phyloP scores from a whole-genome alignment of 2,329 filamentous ascomycete species.

The Beauveria rudraprayagi region DNA sequence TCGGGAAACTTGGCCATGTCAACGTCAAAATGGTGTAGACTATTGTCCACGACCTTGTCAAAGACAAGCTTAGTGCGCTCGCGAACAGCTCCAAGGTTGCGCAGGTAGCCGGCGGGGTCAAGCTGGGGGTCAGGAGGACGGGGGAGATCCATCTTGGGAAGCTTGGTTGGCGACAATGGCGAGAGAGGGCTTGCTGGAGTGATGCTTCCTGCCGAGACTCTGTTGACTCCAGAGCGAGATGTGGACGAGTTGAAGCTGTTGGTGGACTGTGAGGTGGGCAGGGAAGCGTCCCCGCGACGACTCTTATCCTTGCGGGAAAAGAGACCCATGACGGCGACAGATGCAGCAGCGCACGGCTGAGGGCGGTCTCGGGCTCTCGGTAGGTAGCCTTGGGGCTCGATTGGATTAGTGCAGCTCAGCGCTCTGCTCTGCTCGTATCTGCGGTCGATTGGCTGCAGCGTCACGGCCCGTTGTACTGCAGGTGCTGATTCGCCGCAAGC shows the following conservation, averaged over 20 bases:
- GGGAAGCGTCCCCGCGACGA: conserved; percentile 32
- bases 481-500: conserved; percentile 8
- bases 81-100: conserved; percentile 80
- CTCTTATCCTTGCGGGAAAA: conserved; percentile 49
- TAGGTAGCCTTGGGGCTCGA: background rate
- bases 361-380: background rate
- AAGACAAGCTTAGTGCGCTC: conserved; percentile 68
- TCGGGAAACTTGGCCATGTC: conserved; percentile 78
- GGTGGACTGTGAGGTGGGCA: conserved; percentile 39
- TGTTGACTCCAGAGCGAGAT: conserved; percentile 41
- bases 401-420: background rate
- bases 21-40: conserved; percentile 79
- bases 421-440: background rate
- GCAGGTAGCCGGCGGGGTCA: conserved; percentile 83
- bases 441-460: conserved; percentile 3
- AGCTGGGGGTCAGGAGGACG: conserved; percentile 78
- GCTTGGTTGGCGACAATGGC: conserved; percentile 42
- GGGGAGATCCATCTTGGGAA: conserved; percentile 73
- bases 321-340: conserved; percentile 39
- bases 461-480: conserved; percentile 6
- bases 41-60: conserved; percentile 67
- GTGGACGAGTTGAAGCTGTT: conserved; percentile 43
- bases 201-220: conserved; percentile 42
- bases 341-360: background rate
- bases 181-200: conserved; percentile 40